phyloP scores from a whole-genome alignment of 2,329 filamentous ascomycete genomes.

The Colletotrichum costaricense region DNA sequence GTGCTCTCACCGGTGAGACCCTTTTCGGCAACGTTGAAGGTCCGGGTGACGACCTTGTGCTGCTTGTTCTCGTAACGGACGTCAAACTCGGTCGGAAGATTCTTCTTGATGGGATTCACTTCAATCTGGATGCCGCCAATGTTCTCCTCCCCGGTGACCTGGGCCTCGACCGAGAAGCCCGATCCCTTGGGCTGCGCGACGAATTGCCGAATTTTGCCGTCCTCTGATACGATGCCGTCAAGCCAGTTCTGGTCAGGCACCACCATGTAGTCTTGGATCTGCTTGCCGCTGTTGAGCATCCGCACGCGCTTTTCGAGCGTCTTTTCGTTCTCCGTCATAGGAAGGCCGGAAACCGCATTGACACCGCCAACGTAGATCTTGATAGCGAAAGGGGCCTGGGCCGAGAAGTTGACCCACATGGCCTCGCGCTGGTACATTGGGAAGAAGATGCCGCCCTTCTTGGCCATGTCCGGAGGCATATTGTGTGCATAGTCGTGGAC shows the following conservation, averaged over 20 bases:
- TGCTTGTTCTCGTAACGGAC: conserved; percentile 31
- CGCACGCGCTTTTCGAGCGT: conserved; percentile 33
- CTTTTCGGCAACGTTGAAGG: conserved; percentile 26
- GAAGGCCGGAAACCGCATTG: conserved; percentile 52
- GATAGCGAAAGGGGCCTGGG: conserved; percentile 45
- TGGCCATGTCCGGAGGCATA: conserved; percentile 47
- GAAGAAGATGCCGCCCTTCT: conserved; percentile 57
- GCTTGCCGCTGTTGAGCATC: conserved; percentile 15
- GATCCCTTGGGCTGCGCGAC: conserved; percentile 56
- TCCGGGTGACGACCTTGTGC: conserved; percentile 29
- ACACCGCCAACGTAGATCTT: conserved; percentile 53
- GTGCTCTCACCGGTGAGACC: conserved; percentile 28
- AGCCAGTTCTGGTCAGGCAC: conserved; percentile 51
- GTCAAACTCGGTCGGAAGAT: conserved; percentile 26
- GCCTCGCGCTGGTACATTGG: conserved; percentile 57
- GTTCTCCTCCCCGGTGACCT: conserved; percentile 54
- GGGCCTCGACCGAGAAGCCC: conserved; percentile 57
- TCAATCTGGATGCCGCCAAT: conserved; percentile 57
- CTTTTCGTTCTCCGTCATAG: conserved; percentile 37
- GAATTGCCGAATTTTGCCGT: conserved; percentile 57
- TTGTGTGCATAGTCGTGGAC: conserved; percentile 44
- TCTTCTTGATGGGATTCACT: conserved; percentile 41
- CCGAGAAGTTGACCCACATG: conserved; percentile 51
- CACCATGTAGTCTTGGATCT: conserved; percentile 48
- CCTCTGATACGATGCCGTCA: conserved; percentile 49